Percentiles rank a stretch among this genome's conserved stretches.
Conservation (phyloP, 2,329 filamentous ascomycete genomes). For the Sporothrix pallida region DNA sequence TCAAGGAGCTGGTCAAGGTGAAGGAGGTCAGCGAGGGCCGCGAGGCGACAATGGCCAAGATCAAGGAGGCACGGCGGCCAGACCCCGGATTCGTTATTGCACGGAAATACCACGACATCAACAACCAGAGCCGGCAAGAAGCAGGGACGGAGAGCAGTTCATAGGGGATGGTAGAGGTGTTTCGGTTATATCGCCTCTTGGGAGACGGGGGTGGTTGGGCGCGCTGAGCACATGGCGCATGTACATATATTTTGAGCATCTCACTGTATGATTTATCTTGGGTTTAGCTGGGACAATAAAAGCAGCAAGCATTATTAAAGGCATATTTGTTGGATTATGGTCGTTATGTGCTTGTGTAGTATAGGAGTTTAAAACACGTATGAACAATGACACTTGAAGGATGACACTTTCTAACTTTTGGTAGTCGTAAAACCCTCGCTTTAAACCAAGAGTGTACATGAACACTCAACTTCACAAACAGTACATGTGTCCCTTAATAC, state of each 20-base stretch:
- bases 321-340: no score
- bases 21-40: constrained; percentile 72
- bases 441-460: no score
- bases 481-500: no score
- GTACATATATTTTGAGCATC: constrained; percentile 22
- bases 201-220: no score
- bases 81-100: constrained; percentile 68
- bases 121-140: constrained; percentile 10
- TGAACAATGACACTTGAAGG: no score
- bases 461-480: no score
- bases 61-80: constrained; percentile 73
- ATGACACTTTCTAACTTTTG: no score
- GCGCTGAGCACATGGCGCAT: neutral
- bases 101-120: constrained; percentile 29
- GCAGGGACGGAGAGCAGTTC: constrained; percentile 19
- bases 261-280: constrained; percentile 25
- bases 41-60: constrained; percentile 67
- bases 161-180: neutral
- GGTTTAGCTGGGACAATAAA: neutral
- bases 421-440: no score
- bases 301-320: neutral
- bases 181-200: no score
- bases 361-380: no score
- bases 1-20: constrained; percentile 89
- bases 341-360: no score